Conservation (phyloP, 805 yeast species). For the Candida caryicola region DNA sequence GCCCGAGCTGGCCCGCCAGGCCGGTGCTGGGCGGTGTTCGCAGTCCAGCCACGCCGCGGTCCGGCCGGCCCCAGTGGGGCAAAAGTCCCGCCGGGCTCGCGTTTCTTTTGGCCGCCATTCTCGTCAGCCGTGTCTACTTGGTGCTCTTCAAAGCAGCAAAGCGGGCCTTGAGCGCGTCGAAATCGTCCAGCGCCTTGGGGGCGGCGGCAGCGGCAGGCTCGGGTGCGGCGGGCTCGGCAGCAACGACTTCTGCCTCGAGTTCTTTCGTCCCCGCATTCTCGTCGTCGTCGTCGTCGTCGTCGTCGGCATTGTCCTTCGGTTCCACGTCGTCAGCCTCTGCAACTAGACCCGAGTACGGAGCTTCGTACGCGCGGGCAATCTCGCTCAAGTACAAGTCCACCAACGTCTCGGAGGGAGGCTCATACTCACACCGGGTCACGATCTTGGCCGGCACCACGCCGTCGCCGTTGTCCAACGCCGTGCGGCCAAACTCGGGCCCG, state of each 20-base stretch:
- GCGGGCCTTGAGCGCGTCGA: conserved; percentile 65
- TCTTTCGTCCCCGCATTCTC: conserved; percentile 21
- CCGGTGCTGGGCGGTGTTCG: no score
- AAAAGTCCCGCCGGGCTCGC: no score
- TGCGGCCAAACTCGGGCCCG: conserved; percentile 63
- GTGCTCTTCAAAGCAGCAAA: conserved; percentile 64
- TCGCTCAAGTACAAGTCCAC: conserved; percentile 72
- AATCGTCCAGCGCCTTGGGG: conserved; percentile 37
- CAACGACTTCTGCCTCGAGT: conserved; percentile 14
- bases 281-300: conserved; percentile 27
- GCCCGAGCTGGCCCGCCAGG: no score
- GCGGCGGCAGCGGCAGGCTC: conserved; percentile 1
- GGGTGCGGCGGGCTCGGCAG: conserved; percentile 14
- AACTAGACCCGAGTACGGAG: conserved; percentile 60
- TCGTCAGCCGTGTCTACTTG: no score
- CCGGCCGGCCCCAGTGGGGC: no score
- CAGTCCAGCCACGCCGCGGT: no score
- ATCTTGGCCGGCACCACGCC: conserved; percentile 67
- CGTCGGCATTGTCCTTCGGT: conserved; percentile 21
- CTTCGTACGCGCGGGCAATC: conserved; percentile 76
- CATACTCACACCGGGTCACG: conserved; percentile 56
- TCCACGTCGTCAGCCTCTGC: conserved; percentile 14
- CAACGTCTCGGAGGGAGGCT: conserved; percentile 63
- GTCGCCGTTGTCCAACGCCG: conserved; percentile 49
- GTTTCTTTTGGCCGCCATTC: no score